These are phyloP conservation scores for Solanum hybrid DNA, from an alignment of 305 asterid genomes.

Conservation along the genomic window DNA sequence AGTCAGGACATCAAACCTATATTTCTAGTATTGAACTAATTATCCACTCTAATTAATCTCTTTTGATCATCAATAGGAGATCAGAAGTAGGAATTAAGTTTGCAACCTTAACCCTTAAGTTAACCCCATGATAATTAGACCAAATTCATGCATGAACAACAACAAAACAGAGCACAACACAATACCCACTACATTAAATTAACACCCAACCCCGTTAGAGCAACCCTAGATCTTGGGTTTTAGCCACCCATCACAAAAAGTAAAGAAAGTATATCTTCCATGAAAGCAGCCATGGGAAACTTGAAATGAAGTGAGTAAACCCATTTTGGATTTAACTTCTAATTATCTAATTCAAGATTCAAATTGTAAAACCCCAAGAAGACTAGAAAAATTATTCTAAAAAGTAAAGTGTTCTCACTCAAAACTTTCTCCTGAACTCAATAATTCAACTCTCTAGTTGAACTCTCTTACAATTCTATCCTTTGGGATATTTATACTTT, in stretches of 20 bases:
- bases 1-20: not conserved
- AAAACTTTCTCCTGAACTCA: not conserved
- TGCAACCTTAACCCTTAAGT: not conserved
- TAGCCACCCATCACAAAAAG: not conserved
- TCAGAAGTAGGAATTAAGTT: not conserved
- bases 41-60: not conserved
- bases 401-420: not conserved
- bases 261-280: not conserved
- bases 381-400: not conserved
- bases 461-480: too few relatives aligned
- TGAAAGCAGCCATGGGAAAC: not conserved
- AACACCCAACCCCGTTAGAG: not conserved
- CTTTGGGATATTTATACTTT: too few relatives aligned
- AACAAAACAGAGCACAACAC: not conserved
- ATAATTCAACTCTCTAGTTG: too few relatives aligned
- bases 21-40: not conserved
- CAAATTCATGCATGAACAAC: not conserved
- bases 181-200: not conserved
- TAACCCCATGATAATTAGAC: not conserved
- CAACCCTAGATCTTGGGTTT: not conserved
- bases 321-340: not conserved
- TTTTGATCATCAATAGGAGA: not conserved
- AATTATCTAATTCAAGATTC: not conserved
- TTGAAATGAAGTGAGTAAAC: not conserved
- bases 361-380: not conserved